A percentile compares a stretch with the other conserved stretches of the same genome.
Evolutionary conservation across 306 rosid species (phyloP).

Genomic region (Lithocarpus polystachyus): DNA sequence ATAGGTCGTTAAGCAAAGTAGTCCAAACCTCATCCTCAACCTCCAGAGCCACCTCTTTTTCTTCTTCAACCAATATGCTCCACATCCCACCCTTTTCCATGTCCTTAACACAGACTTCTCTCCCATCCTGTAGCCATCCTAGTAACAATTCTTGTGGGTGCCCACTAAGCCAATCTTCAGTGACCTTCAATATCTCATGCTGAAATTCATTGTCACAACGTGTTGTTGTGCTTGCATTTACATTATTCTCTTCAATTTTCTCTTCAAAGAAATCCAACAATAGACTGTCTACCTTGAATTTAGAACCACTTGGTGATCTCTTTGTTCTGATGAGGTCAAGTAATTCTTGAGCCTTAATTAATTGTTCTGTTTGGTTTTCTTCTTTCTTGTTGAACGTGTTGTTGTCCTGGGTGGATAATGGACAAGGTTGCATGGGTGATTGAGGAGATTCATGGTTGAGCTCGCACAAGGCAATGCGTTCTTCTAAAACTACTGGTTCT

Average conservation of each 20-base stretch:
- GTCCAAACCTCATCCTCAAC: slow-evolving; percentile 46
- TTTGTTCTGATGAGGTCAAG: slow-evolving; percentile 23
- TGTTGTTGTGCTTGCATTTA: not conserved
- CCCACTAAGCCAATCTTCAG: slow-evolving; percentile 57
- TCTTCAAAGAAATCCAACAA: slow-evolving; percentile 58
- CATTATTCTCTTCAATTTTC: slow-evolving; percentile 11
- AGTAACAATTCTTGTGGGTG: slow-evolving; percentile 21
- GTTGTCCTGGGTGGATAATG: not conserved
- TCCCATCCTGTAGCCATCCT: slow-evolving; percentile 53
- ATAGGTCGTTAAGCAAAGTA: slow-evolving; percentile 44
- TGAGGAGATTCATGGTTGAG: slow-evolving; percentile 11
- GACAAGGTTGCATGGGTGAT: not conserved
- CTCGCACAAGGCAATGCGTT: slow-evolving; percentile 36
- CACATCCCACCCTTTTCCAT: slow-evolving; percentile 54
- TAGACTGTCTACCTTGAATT: slow-evolving; percentile 35
- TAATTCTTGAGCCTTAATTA: slow-evolving; percentile 23
- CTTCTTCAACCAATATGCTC: slow-evolving; percentile 35
- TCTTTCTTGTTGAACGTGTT: not conserved
- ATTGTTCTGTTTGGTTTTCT: not conserved
- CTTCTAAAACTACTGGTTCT: slow-evolving; percentile 47
- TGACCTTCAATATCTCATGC: slow-evolving; percentile 24
- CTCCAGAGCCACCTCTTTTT: slow-evolving; percentile 27
- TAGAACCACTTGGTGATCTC: slow-evolving; percentile 3
- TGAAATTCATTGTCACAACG: not conserved
- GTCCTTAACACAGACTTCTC: slow-evolving; percentile 39